These are phyloP conservation scores for Tetracladium maxilliforme DNA, from an alignment of 2,329 filamentous ascomycete genomes.

Conservation along the genomic window DNA sequence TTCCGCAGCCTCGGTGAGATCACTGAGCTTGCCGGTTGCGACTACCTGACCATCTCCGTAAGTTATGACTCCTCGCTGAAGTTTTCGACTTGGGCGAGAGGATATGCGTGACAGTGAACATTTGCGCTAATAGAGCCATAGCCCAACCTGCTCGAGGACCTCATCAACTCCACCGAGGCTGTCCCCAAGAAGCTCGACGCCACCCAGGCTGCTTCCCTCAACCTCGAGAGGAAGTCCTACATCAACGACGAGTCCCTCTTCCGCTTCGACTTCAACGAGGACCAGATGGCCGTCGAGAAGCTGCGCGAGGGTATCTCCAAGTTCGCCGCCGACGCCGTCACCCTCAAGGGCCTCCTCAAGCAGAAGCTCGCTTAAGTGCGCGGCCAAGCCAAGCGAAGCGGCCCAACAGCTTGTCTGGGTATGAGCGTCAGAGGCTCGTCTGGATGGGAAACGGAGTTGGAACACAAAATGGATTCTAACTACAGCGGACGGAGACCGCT, in stretches of 20 bases:
- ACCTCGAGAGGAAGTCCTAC: slow-evolving; percentile 83
- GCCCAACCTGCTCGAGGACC: slow-evolving; percentile 88
- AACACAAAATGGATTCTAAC: no score
- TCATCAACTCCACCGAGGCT: slow-evolving; percentile 65
- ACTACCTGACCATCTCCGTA: slow-evolving; percentile 97
- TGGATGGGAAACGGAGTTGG: no score
- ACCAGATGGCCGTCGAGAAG: slow-evolving; percentile 99
- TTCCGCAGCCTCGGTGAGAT: slow-evolving; percentile 96
- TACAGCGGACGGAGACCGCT: no score
- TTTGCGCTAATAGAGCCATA: slow-evolving; percentile 16
- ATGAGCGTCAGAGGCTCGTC: no score
- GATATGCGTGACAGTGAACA: no score
- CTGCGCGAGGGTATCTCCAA: slow-evolving; percentile 98
- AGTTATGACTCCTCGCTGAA: slow-evolving; percentile 19
- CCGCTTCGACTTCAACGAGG: slow-evolving; percentile 99
- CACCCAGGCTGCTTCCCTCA: slow-evolving; percentile 43
- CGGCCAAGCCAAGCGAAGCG: no score
- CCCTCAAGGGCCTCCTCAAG: slow-evolving; percentile 84
- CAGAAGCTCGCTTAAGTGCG: slow-evolving; percentile 52
- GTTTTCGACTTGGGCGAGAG: no score
- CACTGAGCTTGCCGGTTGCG: slow-evolving; percentile 93
- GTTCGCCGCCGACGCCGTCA: slow-evolving; percentile 90
- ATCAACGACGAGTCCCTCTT: slow-evolving; percentile 78
- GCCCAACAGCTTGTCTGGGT: no score
- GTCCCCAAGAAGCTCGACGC: slow-evolving; percentile 92